These are phyloP conservation scores for Hammondia hammondi DNA, from an alignment of 169 alveolate genomes.

Conservation along the genomic window DNA sequence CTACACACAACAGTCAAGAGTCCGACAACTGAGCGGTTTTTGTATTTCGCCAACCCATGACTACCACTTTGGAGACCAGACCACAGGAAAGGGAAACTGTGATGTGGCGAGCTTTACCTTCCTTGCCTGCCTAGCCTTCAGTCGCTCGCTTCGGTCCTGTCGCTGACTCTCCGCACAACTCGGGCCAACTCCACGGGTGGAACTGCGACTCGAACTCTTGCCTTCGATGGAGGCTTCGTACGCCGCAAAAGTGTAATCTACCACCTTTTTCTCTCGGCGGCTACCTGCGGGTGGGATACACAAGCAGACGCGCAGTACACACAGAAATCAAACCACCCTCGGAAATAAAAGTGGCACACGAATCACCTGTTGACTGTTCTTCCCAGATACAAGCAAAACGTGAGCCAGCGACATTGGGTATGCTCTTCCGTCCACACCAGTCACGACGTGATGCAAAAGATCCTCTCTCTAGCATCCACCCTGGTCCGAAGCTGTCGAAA, in stretches of 20 bases:
- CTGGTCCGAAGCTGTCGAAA: too few relatives aligned
- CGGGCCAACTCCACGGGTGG: neutral
- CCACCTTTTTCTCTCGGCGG: neutral
- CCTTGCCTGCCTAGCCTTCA: neutral
- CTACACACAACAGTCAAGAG: too few relatives aligned
- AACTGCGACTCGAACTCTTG: neutral
- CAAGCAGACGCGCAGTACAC: neutral
- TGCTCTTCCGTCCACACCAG: too few relatives aligned
- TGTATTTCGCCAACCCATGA: neutral
- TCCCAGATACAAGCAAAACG: too few relatives aligned
- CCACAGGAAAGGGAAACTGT: neutral
- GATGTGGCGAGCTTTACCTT: neutral
- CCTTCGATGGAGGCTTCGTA: neutral
- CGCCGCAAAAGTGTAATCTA: neutral
- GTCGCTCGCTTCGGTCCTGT: conserved; percentile 27
- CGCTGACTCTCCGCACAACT: conserved; percentile 5
- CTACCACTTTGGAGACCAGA: neutral
- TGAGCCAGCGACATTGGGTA: too few relatives aligned
- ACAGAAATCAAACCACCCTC: too few relatives aligned
- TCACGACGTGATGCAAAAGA: too few relatives aligned
- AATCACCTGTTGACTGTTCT: too few relatives aligned
- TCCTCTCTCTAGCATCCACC: too few relatives aligned
- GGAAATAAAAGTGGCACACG: too few relatives aligned
- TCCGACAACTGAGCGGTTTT: too few relatives aligned
- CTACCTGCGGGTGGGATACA: neutral